Conservation (phyloP, 805 yeast genomes). For the Komagataella phaffii region DNA sequence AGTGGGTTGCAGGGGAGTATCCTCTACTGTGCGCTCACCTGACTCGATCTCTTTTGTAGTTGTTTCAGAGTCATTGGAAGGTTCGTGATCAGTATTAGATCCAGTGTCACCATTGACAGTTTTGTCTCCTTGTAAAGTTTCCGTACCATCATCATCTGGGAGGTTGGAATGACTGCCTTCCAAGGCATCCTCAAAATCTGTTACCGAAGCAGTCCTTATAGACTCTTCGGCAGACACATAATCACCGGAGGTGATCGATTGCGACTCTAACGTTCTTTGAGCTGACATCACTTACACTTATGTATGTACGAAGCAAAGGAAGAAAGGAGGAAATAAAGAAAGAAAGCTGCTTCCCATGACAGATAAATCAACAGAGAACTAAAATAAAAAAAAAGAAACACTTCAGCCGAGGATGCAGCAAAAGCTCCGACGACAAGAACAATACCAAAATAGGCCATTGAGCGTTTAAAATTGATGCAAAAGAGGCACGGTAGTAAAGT, state of each 20-base stretch:
- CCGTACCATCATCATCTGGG: background rate
- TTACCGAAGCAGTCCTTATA: background rate
- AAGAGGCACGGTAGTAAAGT: background rate
- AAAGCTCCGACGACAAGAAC: background rate
- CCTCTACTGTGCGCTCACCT: background rate
- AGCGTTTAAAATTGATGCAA: no score
- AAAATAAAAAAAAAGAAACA: background rate
- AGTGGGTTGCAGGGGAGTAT: background rate
- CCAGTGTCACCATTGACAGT: background rate
- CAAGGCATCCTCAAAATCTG: conserved; percentile 15
- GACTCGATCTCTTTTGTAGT: background rate
- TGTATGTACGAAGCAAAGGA: background rate
- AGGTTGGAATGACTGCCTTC: background rate
- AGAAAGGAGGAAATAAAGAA: background rate
- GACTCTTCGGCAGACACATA: background rate
- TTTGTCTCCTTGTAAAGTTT: background rate
- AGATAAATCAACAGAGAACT: background rate
- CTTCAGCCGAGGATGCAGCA: background rate
- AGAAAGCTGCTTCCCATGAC: background rate
- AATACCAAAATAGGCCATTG: background rate
- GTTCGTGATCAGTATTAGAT: background rate
- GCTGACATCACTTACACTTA: background rate
- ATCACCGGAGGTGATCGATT: background rate
- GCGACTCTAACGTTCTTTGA: background rate
- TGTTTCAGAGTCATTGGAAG: background rate